Base-by-base conservation (phyloP, 768 basidiomycete species). In the Boletus speciosus region DNA sequence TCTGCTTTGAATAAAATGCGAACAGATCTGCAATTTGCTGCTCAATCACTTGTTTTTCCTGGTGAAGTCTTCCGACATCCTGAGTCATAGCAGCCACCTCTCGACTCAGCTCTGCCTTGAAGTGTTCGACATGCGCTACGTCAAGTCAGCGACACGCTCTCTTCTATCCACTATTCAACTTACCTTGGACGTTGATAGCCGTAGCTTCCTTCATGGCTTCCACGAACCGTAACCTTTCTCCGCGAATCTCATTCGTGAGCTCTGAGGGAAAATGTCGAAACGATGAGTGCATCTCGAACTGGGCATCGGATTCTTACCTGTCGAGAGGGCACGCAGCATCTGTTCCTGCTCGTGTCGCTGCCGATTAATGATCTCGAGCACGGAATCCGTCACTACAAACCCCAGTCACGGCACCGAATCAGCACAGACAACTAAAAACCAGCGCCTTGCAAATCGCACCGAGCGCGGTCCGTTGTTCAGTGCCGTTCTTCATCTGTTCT, bases 131-230 rank as follows among this genome's bases (percentile, higher is more conserved):
- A 60, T 94, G 92, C 23, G 81, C 91, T 92, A 61, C 5, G 52
- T 31, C 43, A 27, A 14, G 47, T 61, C 44, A 63, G 58, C 16
- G 14, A 23, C 32, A 27, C 11, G 25, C 14, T n/a, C n/a, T 23
- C 34, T 45, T 2, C 3, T 16, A 40, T 40, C 4, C 4, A 7
- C 44, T 35, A 44, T 34, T 9, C 31, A 15, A 54, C 74, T 65
- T 69, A 88, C 90, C 74, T 67, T 90, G 85, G 3, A 95, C 84
- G 58, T 94, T 93, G 61, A 95, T 89, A 2, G 83, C 82, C 0
- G 93, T 95, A 1, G 91, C 93, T 61, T 93, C 88, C 66, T 90
- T 90, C 92, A 94, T 95, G n/a, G 93, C 91, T 62, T 95, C 93
- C 6, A 94, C 89, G 61, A 95, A 94, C 6, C 89, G 78, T 50